Base-by-base conservation (phyloP, 768 basidiomycete genomes). In the Russula sp. region DNA sequence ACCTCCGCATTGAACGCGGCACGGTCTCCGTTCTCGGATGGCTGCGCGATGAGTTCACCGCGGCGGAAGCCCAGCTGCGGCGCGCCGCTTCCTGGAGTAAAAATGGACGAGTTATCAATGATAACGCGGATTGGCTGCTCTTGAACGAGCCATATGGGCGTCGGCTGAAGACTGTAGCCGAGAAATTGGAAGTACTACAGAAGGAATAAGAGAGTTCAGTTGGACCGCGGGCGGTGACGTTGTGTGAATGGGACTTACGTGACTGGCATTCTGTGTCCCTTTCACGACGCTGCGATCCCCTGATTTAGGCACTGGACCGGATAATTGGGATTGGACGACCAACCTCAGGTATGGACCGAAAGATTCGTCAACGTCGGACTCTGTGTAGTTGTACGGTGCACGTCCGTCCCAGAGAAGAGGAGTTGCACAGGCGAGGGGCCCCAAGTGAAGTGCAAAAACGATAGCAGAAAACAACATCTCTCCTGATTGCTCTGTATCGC, bases 81-180 rank as follows among this genome's bases (percentile, higher is more conserved):
- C 4, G 69, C 63, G 0, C 71, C 73, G 16, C 78, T 72, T 4
- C 83, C 83, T 0, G 84, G 81, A 36, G 78, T 68, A 65, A 85
- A 86, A 47, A 84, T 71, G 38, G 83, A 82, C 56, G 73, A 77
- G 70, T 83, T 82, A 68, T 84, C 82, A 54, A 87, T 83, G 2
- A 78, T 73, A 56, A 81, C 73, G 35, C 77, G 75, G 55, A 85
- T 71, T 0, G 75, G 71, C 70, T 86, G 82, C 59, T 85, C 84
- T 13, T 65, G 71, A 18, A 75, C 69, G 6, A 68, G 58, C 81
- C 81, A 84, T 5, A 85, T 73, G 0, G 82, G 80, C 0, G 83
- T 84, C 4, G 81, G 75, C 8, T 70, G 61, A 6, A 71, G 61
- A 8, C 71, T 58, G 47, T 70, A 68, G 13, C 76, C 78, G 1